phyloP scores from a whole-genome alignment of 2,329 filamentous ascomycete species.

The Elsinoe necatrix region DNA sequence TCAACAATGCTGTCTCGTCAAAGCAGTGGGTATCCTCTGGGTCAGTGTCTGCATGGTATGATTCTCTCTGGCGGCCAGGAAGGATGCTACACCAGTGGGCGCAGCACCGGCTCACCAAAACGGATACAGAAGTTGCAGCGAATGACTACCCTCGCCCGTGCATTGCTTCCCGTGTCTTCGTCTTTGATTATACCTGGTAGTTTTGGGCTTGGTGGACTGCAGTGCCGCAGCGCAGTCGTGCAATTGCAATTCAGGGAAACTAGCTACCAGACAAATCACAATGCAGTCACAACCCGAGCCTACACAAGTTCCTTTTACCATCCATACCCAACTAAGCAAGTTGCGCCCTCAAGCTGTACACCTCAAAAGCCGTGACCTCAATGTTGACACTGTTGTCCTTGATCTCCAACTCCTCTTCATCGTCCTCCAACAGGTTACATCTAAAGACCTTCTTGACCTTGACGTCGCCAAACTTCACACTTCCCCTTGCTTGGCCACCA shows the following conservation, averaged over 20 bases:
- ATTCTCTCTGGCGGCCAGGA: neutral
- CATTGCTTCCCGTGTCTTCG: neutral
- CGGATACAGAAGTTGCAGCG: constrained; percentile 19
- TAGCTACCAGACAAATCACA: no score
- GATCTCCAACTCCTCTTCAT: constrained; percentile 57
- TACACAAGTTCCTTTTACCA: neutral
- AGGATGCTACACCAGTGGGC: neutral
- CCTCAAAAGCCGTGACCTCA: constrained; percentile 33
- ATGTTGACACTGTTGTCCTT: constrained; percentile 31
- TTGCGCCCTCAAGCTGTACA: constrained; percentile 31
- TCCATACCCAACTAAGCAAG: constrained; percentile 20
- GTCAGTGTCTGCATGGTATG: neutral
- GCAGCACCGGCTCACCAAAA: constrained; percentile 18
- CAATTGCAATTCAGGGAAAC: no score
- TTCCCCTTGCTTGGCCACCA: constrained; percentile 69
- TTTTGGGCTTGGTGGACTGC: no score
- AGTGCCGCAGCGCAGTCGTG: no score
- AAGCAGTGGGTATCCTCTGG: neutral
- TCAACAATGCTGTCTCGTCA: neutral
- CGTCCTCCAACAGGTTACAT: constrained; percentile 83
- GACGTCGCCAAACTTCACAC: constrained; percentile 56
- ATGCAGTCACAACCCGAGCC: neutral
- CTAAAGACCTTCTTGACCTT: constrained; percentile 70
- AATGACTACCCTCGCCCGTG: neutral
- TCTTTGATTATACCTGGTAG: neutral